phyloP scores from a whole-genome alignment of 1,139 yeast species.

The Hyphopichia buzzinii region DNA sequence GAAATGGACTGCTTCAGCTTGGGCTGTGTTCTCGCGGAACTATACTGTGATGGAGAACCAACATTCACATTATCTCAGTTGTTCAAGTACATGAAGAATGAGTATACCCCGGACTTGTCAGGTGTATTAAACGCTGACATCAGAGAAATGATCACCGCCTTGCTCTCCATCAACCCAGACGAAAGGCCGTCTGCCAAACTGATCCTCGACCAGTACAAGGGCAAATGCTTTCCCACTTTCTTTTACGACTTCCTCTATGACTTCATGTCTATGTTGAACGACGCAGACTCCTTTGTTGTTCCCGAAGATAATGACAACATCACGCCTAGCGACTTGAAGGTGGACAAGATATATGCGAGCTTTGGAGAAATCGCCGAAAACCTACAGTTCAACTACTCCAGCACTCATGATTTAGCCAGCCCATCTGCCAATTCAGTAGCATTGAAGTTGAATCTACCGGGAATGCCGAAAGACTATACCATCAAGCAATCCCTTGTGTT shows the following conservation, averaged over 20 bases:
- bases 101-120: constrained; percentile 60
- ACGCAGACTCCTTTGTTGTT: constrained; percentile 17
- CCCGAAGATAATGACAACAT: constrained; percentile 19
- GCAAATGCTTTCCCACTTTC: constrained; percentile 61
- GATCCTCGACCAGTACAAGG: constrained; percentile 50
- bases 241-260: constrained; percentile 72
- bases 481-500: constrained; percentile 34
- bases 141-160: constrained; percentile 52
- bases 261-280: constrained; percentile 49
- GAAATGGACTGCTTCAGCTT: constrained; percentile 87
- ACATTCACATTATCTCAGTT: constrained; percentile 83
- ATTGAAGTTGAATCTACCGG: constrained; percentile 50
- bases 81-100: constrained; percentile 74
- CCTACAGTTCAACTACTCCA: constrained; percentile 40
- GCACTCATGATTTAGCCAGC: constrained; percentile 1
- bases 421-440: constrained; percentile 23
- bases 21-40: constrained; percentile 91
- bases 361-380: constrained; percentile 51
- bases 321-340: constrained; percentile 54
- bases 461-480: constrained; percentile 39
- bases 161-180: constrained; percentile 63
- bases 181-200: constrained; percentile 56
- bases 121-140: constrained; percentile 52
- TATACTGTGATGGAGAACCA: constrained; percentile 83
- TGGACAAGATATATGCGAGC: constrained; percentile 56